Conservation (phyloP, 2,329 filamentous ascomycete genomes). For the Ophiostoma populinum region DNA sequence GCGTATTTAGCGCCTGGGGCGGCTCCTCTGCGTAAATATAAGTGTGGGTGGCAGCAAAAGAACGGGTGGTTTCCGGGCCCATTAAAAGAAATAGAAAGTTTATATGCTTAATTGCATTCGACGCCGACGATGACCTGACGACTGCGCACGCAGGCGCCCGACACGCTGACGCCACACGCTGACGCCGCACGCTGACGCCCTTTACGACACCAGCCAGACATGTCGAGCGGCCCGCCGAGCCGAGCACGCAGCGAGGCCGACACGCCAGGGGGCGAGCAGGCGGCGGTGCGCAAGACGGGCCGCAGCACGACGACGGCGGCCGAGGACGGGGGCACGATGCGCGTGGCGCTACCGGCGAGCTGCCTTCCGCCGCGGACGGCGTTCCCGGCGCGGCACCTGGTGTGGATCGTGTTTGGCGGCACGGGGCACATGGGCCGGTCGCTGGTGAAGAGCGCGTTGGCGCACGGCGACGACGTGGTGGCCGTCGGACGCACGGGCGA, state of each 20-base stretch:
- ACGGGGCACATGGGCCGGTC: conserved; percentile 95
- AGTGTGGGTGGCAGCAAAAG: no score
- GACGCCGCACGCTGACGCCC: no score
- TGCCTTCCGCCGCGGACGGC: conserved; percentile 67
- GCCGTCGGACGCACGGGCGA: conserved; percentile 75
- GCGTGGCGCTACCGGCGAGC: conserved; percentile 55
- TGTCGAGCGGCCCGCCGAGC: not conserved
- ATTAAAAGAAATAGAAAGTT: no score
- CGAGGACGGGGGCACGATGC: conserved; percentile 22
- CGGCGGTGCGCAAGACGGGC: not conserved
- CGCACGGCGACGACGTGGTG: conserved; percentile 66
- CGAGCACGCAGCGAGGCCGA: not conserved
- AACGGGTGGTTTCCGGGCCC: no score
- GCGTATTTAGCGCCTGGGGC: no score
- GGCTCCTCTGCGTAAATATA: no score
- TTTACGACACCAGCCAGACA: no score
- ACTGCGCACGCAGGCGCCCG: no score
- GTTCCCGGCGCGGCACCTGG: conserved; percentile 54
- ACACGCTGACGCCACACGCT: no score
- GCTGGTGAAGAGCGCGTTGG: conserved; percentile 65
- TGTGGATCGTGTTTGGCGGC: conserved; percentile 93
- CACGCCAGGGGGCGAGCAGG: no score
- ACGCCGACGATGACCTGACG: no score
- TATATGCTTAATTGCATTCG: no score
- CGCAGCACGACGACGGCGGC: not conserved